Evolutionary conservation across 1,284 basidiomycete species (phyloP), one percentile per base, ranked within the genome.

Genomic region (Marasmius tenuissimus): DNA sequence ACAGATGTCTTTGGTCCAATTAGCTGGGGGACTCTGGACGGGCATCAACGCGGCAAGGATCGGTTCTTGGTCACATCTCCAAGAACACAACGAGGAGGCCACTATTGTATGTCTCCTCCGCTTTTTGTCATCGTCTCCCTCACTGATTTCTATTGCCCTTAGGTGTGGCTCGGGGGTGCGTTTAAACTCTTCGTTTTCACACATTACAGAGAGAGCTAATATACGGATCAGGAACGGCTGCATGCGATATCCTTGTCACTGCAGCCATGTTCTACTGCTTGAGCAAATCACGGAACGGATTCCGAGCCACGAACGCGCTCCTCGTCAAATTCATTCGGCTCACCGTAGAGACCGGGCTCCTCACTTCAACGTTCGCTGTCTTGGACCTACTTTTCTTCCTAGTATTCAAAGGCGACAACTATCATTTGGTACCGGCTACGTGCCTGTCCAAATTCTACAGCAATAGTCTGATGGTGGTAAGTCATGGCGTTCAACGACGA

Each of bases 361-460:
- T 60, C 22, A 61, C 61, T 38, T 51, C 63, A 0, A 33, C 58
- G 12, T 63, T 61, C 33, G 63, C 65, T 3, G 33, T 64, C 10
- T 35, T 63, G 4, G 63, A 63, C 56, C 27, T 66, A 6, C n/a
- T 14, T 7, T 49, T 66, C 7, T 66, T 59, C 34, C 42, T 63
- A 20, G 49, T n/a, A 12, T 64, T 50, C 42, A 38, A 61, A 5
- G 61, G 61, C 10, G 61, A 57, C 48, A 66, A 64, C 61, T 66
- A 58, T 45, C 65, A 66, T 40, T 27, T 66, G 10, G 60, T 37
- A 11, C 38, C 58, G 12, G 61, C 62, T 48, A 65, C 62, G 51
- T 49, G 54, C 55, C 55, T 66, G 8, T 64, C 63, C 0, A 66
- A 66, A 53, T 48, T 64, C 4, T 66, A 66, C 40, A 61, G 58